These are phyloP conservation scores for Phialemonium atrogriseum DNA, from an alignment of 2,329 filamentous ascomycete genomes.

Conservation along the genomic window DNA sequence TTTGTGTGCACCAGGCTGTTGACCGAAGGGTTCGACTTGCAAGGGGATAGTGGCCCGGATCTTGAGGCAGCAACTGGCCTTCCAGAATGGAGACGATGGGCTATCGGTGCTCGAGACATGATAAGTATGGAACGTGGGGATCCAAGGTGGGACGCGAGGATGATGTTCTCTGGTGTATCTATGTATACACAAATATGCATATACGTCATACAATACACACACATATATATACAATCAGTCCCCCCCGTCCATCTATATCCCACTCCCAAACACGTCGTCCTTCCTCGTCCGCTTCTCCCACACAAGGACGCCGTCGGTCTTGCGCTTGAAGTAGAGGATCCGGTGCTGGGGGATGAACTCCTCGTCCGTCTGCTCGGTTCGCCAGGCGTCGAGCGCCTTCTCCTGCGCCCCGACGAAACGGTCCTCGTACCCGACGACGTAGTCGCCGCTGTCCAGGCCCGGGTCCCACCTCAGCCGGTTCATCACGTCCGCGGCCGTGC, in stretches of 20 bases:
- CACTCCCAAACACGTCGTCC: constrained; percentile 50
- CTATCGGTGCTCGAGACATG: too few species aligned
- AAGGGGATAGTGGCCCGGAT: too few species aligned
- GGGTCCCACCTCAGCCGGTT: constrained; percentile 53
- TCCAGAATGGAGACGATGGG: too few species aligned
- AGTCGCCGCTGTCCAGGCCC: constrained; percentile 41
- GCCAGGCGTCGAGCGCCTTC: constrained; percentile 47
- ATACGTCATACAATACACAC: too few species aligned
- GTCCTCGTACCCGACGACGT: constrained; percentile 53
- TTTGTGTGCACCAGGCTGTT: too few species aligned
- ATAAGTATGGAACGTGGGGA: too few species aligned
- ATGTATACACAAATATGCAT: too few species aligned
- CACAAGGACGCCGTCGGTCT: constrained; percentile 39
- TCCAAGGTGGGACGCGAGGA: too few species aligned
- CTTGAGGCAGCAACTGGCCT: too few species aligned
- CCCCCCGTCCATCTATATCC: constrained; percentile 21
- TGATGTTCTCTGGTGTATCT: too few species aligned
- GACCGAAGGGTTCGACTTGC: too few species aligned
- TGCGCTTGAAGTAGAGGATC: constrained; percentile 52
- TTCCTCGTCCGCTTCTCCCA: constrained; percentile 48
- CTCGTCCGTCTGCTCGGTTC: constrained; percentile 53
- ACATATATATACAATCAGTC: background rate
- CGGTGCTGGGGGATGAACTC: constrained; percentile 60
- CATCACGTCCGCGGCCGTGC: constrained; percentile 49
- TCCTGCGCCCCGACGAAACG: constrained; percentile 48